phyloP scores from a whole-genome alignment of 176 grass and related monocot species.

The Chloris gayana region DNA sequence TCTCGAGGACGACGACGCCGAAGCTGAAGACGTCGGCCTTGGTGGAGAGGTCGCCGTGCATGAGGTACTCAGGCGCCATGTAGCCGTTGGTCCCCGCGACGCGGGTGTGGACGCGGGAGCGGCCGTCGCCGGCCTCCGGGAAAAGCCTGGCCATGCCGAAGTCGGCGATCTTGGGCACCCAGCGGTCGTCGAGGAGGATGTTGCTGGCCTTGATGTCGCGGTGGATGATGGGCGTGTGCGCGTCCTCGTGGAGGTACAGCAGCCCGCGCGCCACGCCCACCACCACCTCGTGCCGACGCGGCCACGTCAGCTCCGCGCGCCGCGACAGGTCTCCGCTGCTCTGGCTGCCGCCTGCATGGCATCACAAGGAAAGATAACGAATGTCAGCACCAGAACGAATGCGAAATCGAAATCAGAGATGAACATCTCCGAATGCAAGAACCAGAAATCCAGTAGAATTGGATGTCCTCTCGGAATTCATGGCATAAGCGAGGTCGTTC shows the following conservation, averaged over 20 bases:
- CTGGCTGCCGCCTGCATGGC: conserved; percentile 20
- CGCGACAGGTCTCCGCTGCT: not conserved
- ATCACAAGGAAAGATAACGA: not conserved
- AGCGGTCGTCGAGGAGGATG: conserved; percentile 81
- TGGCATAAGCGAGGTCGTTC: no score
- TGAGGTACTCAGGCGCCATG: conserved; percentile 97
- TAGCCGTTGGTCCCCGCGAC: conserved; percentile 93
- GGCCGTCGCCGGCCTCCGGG: conserved; percentile 69
- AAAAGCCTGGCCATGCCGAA: conserved; percentile 91
- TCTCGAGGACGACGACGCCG: conserved; percentile 80
- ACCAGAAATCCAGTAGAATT: not conserved
- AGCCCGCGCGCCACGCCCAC: conserved; percentile 86
- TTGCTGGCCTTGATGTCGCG: conserved; percentile 98
- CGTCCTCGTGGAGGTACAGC: conserved; percentile 94
- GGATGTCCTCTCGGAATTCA: no score
- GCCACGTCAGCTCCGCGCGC: conserved; percentile 70
- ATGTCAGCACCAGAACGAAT: not conserved
- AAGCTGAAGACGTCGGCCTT: conserved; percentile 99
- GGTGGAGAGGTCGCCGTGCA: conserved; percentile 83
- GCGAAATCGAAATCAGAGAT: not conserved
- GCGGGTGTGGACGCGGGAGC: conserved; percentile 76
- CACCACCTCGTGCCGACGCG: conserved; percentile 68
- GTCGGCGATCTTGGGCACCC: conserved; percentile 93
- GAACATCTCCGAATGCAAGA: not conserved
- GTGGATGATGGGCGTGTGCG: conserved; percentile 96